Conservation (phyloP, 2,329 filamentous ascomycete species). For the Calycina marina region DNA sequence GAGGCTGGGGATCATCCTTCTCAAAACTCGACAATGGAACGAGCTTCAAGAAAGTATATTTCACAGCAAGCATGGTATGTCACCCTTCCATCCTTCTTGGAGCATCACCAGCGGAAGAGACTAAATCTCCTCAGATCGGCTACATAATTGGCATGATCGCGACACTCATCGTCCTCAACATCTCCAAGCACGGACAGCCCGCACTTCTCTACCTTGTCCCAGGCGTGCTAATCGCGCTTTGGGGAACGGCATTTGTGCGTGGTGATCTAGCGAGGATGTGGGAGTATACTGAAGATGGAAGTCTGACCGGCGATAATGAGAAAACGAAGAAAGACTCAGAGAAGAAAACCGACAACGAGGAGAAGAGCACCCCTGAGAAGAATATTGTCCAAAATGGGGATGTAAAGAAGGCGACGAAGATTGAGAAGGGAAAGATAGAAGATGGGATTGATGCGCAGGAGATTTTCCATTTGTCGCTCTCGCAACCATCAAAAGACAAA, state of each 20-base stretch:
- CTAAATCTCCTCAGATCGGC: slow-evolving; percentile 27
- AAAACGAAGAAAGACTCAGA: slow-evolving; percentile 6
- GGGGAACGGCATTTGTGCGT: slow-evolving; percentile 54
- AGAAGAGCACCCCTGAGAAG: no score
- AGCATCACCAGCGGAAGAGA: background rate
- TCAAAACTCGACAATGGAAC: slow-evolving; percentile 14
- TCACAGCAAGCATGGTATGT: slow-evolving; percentile 52
- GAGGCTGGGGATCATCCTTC: slow-evolving; percentile 64
- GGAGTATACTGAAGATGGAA: slow-evolving; percentile 63
- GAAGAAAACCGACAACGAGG: slow-evolving; percentile 4
- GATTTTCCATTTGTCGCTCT: no score
- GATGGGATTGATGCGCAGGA: no score
- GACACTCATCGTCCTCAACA: slow-evolving; percentile 63
- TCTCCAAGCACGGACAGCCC: slow-evolving; percentile 73
- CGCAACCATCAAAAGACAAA: no score
- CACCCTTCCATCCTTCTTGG: background rate
- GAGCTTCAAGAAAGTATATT: slow-evolving; percentile 72
- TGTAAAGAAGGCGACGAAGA: no score
- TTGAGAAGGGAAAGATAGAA: no score
- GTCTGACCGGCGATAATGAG: slow-evolving; percentile 27
- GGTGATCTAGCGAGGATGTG: slow-evolving; percentile 67
- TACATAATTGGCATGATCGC: slow-evolving; percentile 66
- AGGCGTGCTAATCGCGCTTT: slow-evolving; percentile 60
- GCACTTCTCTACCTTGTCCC: slow-evolving; percentile 88
- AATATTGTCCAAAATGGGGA: no score